A percentile compares a stretch with the other conserved stretches of the same genome.
phyloP scores from a whole-genome alignment of 192 early-diverging fungal species.

The Linnemannia hyalina region DNA sequence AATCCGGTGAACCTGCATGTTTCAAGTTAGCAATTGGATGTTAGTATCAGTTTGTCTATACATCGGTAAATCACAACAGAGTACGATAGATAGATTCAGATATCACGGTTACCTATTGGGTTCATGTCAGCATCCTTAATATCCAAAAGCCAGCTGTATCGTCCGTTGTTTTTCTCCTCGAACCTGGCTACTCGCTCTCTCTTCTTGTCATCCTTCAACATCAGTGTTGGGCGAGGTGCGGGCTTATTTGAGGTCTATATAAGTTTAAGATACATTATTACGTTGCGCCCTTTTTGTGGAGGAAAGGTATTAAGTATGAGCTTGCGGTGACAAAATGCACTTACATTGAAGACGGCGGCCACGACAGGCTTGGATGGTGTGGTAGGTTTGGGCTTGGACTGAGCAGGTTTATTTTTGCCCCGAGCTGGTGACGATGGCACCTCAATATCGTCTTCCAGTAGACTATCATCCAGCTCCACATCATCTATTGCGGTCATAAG shows the following conservation, averaged over 20 bases:
- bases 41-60: not conserved
- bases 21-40: not conserved
- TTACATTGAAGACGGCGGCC: conserved; percentile 36
- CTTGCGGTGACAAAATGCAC: not conserved
- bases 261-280: not conserved
- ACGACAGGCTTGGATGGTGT: conserved; percentile 1
- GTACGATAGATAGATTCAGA: not conserved
- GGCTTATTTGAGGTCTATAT: not conserved
- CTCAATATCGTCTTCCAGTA: conserved; percentile 30
- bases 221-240: conserved; percentile 21
- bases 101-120: conserved; percentile 57
- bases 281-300: too few species aligned
- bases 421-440: conserved; percentile 24
- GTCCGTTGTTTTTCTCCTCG: conserved; percentile 86
- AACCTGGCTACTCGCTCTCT: conserved; percentile 75
- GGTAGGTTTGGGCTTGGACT: not conserved
- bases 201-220: conserved; percentile 52
- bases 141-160: conserved; percentile 90
- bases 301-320: not conserved
- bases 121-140: conserved; percentile 83
- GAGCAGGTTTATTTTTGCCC: not conserved
- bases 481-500: conserved; percentile 11
- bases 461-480: conserved; percentile 10
- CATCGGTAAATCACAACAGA: not conserved
- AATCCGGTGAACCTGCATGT: conserved; percentile 73